Conservation (phyloP, 1,284 basidiomycete genomes). For the Austroboletus niveus region DNA sequence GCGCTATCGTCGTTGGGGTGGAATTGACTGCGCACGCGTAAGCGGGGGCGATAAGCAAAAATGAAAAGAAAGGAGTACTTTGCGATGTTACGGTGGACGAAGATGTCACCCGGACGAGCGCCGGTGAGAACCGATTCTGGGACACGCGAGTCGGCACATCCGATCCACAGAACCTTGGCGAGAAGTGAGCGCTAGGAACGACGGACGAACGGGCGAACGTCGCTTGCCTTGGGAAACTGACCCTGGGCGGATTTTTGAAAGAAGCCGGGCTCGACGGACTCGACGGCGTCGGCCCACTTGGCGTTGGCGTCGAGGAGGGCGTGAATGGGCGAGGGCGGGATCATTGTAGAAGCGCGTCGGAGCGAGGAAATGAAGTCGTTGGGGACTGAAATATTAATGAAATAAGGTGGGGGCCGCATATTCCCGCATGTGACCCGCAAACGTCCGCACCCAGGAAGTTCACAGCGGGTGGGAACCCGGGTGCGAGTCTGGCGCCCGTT, state of each 20-base stretch:
- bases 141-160: slow-evolving; percentile 69
- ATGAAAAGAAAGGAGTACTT: slow-evolving; percentile 40
- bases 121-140: slow-evolving; percentile 56
- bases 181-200: not conserved
- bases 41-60: too few species aligned
- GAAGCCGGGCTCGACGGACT: slow-evolving; percentile 58
- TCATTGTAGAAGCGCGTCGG: slow-evolving; percentile 11
- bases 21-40: slow-evolving; percentile 60
- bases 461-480: too few species aligned
- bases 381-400: too few species aligned
- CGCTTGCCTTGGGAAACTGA: slow-evolving; percentile 66
- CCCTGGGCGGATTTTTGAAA: slow-evolving; percentile 60
- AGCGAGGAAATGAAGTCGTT: too few species aligned
- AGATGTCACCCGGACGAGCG: slow-evolving; percentile 64
- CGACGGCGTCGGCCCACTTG: slow-evolving; percentile 60
- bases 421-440: too few species aligned
- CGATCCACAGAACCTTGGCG: slow-evolving; percentile 67
- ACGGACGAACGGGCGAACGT: too few species aligned
- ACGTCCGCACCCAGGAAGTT: too few species aligned
- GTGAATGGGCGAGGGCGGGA: slow-evolving; percentile 31
- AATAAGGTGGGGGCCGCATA: too few species aligned
- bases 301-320: slow-evolving; percentile 56
- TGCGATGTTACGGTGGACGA: slow-evolving; percentile 67
- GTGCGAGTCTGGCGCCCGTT: too few species aligned
- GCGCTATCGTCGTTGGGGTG: slow-evolving; percentile 77